phyloP scores from a whole-genome alignment of 371 early-diverging fungal species.

The Mucor lusitanicus region DNA sequence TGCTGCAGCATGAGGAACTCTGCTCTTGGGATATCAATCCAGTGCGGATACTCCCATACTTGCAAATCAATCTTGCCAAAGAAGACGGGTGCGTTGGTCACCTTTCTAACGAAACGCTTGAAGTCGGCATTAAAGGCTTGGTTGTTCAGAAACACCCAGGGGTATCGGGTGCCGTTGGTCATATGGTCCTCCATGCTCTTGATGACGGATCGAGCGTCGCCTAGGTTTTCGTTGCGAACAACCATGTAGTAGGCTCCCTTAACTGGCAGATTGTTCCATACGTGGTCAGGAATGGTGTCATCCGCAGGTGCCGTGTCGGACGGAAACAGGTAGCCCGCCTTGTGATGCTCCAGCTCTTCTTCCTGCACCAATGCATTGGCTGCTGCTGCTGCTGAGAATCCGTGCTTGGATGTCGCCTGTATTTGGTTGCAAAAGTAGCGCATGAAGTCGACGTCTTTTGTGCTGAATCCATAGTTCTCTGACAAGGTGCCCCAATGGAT shows the following conservation, averaged over 20 bases:
- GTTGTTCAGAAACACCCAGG: conserved; percentile 51
- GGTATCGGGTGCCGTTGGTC: conserved; percentile 46
- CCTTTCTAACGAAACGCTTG: conserved; percentile 22
- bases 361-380: background rate
- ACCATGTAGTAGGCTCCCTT: conserved; percentile 47
- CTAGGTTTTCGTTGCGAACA: conserved; percentile 37
- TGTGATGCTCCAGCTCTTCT: conserved; percentile 10
- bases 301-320: background rate
- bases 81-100: conserved; percentile 30
- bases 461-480: conserved; percentile 6
- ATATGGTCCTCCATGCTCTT: conserved; percentile 50
- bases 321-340: background rate
- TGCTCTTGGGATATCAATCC: conserved; percentile 32
- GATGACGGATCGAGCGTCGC: conserved; percentile 35
- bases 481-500: conserved; percentile 13
- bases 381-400: background rate
- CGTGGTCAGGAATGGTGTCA: conserved; percentile 8
- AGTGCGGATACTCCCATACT: conserved; percentile 48
- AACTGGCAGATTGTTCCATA: conserved; percentile 32
- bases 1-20: conserved; percentile 25
- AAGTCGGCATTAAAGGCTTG: conserved; percentile 40
- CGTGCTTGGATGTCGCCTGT: background rate
- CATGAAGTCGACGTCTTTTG: conserved; percentile 15
- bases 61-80: conserved; percentile 47
- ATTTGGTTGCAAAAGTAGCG: conserved; percentile 17